Evolutionary conservation across 257 asterid species (phyloP).

Genomic region (Solanum chaucha): DNA sequence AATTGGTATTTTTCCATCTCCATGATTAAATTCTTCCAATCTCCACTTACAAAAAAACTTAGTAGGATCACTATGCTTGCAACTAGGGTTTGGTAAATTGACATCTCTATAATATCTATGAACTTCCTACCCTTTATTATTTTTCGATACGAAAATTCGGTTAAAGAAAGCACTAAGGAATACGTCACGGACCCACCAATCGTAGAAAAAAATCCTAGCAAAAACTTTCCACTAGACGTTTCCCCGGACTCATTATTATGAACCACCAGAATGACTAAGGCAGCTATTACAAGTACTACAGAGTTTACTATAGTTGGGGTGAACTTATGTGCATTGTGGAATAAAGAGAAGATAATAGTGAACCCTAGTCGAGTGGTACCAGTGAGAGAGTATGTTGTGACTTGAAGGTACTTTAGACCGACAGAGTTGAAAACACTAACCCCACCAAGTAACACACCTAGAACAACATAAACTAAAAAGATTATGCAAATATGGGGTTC

Average conservation of each 20-base stretch:
- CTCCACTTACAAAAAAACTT: conserved; percentile 54
- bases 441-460: background rate
- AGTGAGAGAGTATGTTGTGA: background rate
- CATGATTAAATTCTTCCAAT: conserved; percentile 27
- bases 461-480: background rate
- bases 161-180: conserved; percentile 16
- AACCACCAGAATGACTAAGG: conserved; percentile 41
- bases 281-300: conserved; percentile 23
- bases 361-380: background rate
- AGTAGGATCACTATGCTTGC: conserved; percentile 22
- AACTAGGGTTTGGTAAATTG: conserved; percentile 22
- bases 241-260: conserved; percentile 26
- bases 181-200: conserved; percentile 19
- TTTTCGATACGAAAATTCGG: conserved; percentile 27
- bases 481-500: background rate
- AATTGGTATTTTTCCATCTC: conserved; percentile 41
- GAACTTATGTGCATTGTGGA: conserved; percentile 29
- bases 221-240: background rate
- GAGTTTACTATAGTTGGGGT: conserved; percentile 32
- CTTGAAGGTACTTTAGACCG: background rate
- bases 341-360: background rate
- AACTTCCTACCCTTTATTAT: conserved; percentile 32
- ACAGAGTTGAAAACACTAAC: background rate
- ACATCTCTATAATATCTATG: conserved; percentile 22
- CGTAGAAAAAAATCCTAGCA: conserved; percentile 21